Evolutionary conservation across 345 rosid genomes (phyloP).

Genomic region (Stellera chamaejasme): DNA sequence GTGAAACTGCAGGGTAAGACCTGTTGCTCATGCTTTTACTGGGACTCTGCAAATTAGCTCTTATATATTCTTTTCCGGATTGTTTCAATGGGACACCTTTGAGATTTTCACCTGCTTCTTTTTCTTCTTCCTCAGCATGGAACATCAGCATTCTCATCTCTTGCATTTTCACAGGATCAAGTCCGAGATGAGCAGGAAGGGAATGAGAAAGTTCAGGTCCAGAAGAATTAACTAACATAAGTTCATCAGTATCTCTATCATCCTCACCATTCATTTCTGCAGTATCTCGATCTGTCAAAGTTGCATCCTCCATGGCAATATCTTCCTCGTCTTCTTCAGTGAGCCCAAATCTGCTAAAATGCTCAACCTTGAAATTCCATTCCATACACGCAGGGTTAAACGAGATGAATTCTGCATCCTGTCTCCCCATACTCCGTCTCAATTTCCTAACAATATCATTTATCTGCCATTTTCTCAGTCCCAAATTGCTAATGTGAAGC

Average conservation of each 20-base stretch:
- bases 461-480: constrained; percentile 19
- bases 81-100: constrained; percentile 30
- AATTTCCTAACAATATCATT: constrained; percentile 37
- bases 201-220: constrained; percentile 83
- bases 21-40: constrained; percentile 39
- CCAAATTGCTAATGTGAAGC: constrained; percentile 20
- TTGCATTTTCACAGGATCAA: constrained; percentile 76
- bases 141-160: constrained; percentile 97
- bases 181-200: constrained; percentile 92
- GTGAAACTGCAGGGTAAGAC: constrained; percentile 35
- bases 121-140: constrained; percentile 51
- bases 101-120: constrained; percentile 36
- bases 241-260: constrained; percentile 36
- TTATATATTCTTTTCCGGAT: constrained; percentile 35
- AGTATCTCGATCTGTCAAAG: constrained; percentile 26
- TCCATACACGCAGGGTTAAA: constrained; percentile 48
- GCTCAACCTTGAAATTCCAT: constrained; percentile 77
- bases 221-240: constrained; percentile 26
- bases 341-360: constrained; percentile 93
- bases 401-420: constrained; percentile 72
- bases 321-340: constrained; percentile 95
- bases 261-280: constrained; percentile 35
- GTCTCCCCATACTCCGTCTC: constrained; percentile 41
- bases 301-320: constrained; percentile 56
- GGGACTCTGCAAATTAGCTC: constrained; percentile 33